phyloP scores from a whole-genome alignment of 2,329 filamentous ascomycete species.

The Fusarium sp. region DNA sequence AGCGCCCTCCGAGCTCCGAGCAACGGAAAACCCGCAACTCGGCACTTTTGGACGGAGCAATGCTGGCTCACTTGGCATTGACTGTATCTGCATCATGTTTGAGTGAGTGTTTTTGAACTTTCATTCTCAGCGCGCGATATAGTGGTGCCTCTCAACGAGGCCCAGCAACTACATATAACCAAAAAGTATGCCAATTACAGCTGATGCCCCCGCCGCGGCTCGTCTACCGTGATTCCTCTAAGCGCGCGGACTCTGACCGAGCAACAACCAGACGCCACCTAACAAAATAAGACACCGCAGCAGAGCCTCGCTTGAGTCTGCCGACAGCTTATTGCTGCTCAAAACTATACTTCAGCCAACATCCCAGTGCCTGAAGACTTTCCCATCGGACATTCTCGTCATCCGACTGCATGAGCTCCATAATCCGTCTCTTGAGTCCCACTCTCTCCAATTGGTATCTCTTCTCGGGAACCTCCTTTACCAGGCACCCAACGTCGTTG shows the following conservation, averaged over 20 bases:
- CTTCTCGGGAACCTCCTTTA: conserved; percentile 89
- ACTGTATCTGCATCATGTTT: not conserved
- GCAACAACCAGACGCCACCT: conserved; percentile 36
- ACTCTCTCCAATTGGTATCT: conserved; percentile 80
- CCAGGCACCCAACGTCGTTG: conserved; percentile 87
- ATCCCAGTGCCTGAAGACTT: conserved; percentile 80
- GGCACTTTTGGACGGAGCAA: not conserved
- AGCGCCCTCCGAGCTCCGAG: conserved; percentile 34
- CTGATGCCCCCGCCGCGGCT: conserved; percentile 41
- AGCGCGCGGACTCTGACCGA: conserved; percentile 30
- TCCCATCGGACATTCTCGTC: conserved; percentile 94
- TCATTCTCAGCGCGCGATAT: conserved; percentile 34
- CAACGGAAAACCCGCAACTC: not conserved
- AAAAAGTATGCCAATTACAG: conserved; percentile 46
- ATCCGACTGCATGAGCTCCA: conserved; percentile 90
- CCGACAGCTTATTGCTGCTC: conserved; percentile 49
- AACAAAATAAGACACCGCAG: conserved; percentile 36
- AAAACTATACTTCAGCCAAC: conserved; percentile 71
- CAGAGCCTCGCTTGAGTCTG: conserved; percentile 21
- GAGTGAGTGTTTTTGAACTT: conserved; percentile 10
- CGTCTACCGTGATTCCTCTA: conserved; percentile 40
- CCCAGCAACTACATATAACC: conserved; percentile 37
- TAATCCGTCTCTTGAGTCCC: conserved; percentile 84
- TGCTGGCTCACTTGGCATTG: not conserved
- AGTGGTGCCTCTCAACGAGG: conserved; percentile 20